A percentile compares a stretch with the other conserved stretches of the same genome.
Evolutionary conservation across 257 asterid species (phyloP).

Genomic region (Solanum tarijense): DNA sequence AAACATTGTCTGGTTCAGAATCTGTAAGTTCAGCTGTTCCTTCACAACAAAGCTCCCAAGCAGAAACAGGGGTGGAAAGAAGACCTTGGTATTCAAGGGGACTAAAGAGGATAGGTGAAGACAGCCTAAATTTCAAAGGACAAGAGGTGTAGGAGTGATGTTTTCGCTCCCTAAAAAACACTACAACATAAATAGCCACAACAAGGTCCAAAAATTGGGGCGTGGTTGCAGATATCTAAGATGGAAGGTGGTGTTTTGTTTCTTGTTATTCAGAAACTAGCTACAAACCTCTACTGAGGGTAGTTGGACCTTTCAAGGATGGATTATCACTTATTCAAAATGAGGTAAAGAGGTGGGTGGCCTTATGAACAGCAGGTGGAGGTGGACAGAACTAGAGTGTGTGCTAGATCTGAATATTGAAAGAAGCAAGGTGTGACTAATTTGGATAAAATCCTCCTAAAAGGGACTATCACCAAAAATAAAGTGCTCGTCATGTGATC

Average conservation of each 20-base stretch:
- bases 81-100: slow-evolving; percentile 26
- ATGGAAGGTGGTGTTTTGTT: slow-evolving; percentile 10
- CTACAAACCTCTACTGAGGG: slow-evolving; percentile 18
- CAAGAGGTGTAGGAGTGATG: slow-evolving; percentile 20
- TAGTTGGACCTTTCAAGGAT: slow-evolving; percentile 10
- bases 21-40: slow-evolving; percentile 8
- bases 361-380: slow-evolving; percentile 34
- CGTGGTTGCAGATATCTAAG: slow-evolving; percentile 13
- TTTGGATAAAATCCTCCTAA: slow-evolving; percentile 16
- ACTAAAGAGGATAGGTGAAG: slow-evolving; percentile 14
- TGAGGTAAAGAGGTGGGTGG: slow-evolving; percentile 18
- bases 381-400: slow-evolving; percentile 24
- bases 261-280: slow-evolving; percentile 24
- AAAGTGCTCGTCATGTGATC: slow-evolving; percentile 1
- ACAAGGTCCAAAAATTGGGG: slow-evolving; percentile 36
- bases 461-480: slow-evolving; percentile 32
- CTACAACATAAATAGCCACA: slow-evolving; percentile 30
- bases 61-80: slow-evolving; percentile 28
- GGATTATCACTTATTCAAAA: slow-evolving; percentile 29
- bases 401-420: slow-evolving; percentile 24
- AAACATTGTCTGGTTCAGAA: slow-evolving; percentile 20
- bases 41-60: slow-evolving; percentile 38
- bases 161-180: slow-evolving; percentile 30
- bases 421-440: slow-evolving; percentile 23
- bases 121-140: slow-evolving; percentile 29